Evolutionary conservation across 2,329 filamentous ascomycete species (phyloP).

Genomic region (Capronia coronata): DNA sequence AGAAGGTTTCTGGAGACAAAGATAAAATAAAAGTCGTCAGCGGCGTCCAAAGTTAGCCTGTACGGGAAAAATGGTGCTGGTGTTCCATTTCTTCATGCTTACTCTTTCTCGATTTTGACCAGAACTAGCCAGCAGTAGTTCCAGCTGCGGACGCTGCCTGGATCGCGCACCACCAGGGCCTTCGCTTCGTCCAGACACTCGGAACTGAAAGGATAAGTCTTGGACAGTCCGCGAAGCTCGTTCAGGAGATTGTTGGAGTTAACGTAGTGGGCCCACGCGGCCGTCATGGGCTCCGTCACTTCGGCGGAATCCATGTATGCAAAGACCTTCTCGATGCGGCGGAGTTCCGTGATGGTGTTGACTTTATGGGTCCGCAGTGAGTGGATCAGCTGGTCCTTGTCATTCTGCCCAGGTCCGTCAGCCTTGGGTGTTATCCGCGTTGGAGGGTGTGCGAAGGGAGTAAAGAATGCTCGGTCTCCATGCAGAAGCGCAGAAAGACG

Average conservation of each 20-base stretch:
- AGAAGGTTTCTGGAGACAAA: conserved; percentile 49
- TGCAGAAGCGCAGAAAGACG: conserved; percentile 8
- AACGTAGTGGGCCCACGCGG: conserved; percentile 66
- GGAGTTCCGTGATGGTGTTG: conserved; percentile 66
- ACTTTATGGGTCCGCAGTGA: conserved; percentile 61
- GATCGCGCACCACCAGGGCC: conserved; percentile 56
- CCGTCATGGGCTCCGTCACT: conserved; percentile 61
- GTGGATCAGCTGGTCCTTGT: conserved; percentile 53
- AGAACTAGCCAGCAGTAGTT: conserved; percentile 69
- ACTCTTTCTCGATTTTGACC: conserved; percentile 60
- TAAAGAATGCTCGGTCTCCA: neutral
- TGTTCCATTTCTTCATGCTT: conserved; percentile 26
- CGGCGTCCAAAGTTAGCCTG: neutral
- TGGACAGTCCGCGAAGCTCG: conserved; percentile 62
- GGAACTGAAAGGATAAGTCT: conserved; percentile 60
- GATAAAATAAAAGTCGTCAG: neutral
- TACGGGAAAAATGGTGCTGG: no score
- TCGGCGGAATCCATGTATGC: conserved; percentile 53
- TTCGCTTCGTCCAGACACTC: conserved; percentile 62
- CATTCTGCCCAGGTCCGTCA: conserved; percentile 32
- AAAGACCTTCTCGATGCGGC: conserved; percentile 62
- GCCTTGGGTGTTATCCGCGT: no score
- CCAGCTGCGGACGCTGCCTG: conserved; percentile 63
- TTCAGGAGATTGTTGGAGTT: conserved; percentile 62
- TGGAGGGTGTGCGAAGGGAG: neutral